phyloP scores from a whole-genome alignment of 2,329 filamentous ascomycete species.

The Amesomyces nigricolor region DNA sequence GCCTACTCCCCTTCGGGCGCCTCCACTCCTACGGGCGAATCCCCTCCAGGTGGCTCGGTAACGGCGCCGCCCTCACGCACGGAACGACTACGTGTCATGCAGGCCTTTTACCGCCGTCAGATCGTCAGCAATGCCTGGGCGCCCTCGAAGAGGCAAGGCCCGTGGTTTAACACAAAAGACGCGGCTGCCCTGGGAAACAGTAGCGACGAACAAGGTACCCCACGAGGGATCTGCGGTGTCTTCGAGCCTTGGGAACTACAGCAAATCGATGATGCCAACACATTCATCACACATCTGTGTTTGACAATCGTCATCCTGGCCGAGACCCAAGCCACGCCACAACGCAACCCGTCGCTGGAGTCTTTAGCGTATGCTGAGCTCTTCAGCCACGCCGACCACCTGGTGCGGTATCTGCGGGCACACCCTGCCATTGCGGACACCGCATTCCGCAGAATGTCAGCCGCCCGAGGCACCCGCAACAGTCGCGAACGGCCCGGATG shows the following conservation, averaged over 20 bases:
- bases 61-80: conserved; percentile 2
- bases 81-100: conserved; percentile 9
- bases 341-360: too few relatives aligned
- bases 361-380: background rate
- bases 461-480: too few relatives aligned
- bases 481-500: too few relatives aligned
- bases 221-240: background rate
- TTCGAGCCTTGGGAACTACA: background rate
- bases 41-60: too few relatives aligned
- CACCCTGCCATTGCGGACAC: too few relatives aligned
- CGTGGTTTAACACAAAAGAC: too few relatives aligned
- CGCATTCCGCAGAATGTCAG: too few relatives aligned
- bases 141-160: background rate
- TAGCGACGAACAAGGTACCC: too few relatives aligned
- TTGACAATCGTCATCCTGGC: background rate
- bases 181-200: too few relatives aligned
- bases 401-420: too few relatives aligned
- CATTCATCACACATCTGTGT: background rate
- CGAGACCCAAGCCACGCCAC: background rate
- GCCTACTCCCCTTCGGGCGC: too few relatives aligned
- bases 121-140: conserved; percentile 12
- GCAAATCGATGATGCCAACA: background rate
- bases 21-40: too few relatives aligned
- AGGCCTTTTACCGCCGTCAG: conserved; percentile 12
- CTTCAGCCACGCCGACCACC: background rate